phyloP scores from a whole-genome alignment of 768 basidiomycete species.

The Leucosporidium scottii region DNA sequence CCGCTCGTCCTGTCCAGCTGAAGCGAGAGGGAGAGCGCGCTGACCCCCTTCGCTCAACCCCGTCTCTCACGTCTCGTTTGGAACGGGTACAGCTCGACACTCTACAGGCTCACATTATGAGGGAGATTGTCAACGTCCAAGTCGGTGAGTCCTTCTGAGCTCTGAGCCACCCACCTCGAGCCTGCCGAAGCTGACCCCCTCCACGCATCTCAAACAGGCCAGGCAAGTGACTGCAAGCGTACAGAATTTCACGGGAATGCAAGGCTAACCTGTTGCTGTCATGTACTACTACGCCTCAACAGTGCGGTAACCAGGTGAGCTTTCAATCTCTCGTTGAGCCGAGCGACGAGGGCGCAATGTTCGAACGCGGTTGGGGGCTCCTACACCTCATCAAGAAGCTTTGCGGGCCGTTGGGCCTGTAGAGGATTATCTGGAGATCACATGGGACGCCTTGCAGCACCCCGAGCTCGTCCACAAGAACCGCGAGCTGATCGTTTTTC shows the following conservation, averaged over 20 bases:
- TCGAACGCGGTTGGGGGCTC: too few species aligned
- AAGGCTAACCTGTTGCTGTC: too few species aligned
- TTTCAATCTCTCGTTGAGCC: conserved; percentile 9
- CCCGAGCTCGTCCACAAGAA: too few species aligned
- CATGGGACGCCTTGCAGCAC: too few species aligned
- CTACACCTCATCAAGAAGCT: too few species aligned
- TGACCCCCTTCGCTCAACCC: neutral
- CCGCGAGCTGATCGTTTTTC: neutral
- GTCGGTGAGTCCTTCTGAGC: conserved; percentile 50
- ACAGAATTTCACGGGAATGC: too few species aligned
- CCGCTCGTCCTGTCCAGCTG: neutral
- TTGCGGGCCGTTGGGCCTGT: too few species aligned
- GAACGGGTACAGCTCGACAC: conserved; percentile 18
- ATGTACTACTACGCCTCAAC: neutral
- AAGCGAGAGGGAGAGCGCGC: neutral
- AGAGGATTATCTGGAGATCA: too few species aligned
- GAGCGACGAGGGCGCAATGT: too few species aligned
- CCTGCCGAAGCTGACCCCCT: neutral
- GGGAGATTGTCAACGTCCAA: conserved; percentile 97
- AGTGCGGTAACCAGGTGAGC: conserved; percentile 99
- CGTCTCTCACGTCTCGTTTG: neutral
- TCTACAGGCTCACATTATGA: neutral
- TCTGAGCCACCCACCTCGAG: neutral
- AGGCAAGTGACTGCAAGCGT: neutral
- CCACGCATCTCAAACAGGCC: neutral